Evolutionary conservation across 2,329 filamentous ascomycete genomes (phyloP).

Genomic region (Colletotrichum neosansevieriae): DNA sequence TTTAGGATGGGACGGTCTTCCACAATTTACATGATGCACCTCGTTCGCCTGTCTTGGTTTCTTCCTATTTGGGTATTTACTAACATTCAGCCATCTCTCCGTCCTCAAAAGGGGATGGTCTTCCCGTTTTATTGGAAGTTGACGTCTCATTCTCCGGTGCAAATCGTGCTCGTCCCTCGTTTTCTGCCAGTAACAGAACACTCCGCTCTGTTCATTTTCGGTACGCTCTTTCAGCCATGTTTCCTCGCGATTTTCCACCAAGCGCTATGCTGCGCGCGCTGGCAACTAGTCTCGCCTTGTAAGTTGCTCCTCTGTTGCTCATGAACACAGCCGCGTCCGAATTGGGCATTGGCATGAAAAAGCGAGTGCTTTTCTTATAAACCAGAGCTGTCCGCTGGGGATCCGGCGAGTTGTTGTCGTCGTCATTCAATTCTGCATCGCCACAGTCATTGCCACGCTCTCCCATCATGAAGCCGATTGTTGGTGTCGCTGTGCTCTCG

Average conservation of each 20-base stretch:
- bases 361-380: conserved; percentile 21
- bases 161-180: not conserved
- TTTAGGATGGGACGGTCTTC: conserved; percentile 6
- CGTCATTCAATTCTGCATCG: not conserved
- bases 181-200: not conserved
- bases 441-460: not conserved
- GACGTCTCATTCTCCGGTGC: not conserved
- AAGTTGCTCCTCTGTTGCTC: not conserved
- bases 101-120: conserved; percentile 16
- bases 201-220: not conserved
- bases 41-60: not conserved
- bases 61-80: not conserved
- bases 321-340: not conserved
- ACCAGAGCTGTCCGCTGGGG: not conserved
- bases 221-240: not conserved
- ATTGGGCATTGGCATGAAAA: not conserved
- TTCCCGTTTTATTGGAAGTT: not conserved
- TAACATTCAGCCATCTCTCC: not conserved
- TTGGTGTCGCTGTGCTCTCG: conserved; percentile 7
- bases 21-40: conserved; percentile 15
- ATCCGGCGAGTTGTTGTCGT: too few relatives aligned
- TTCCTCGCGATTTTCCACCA: conserved; percentile 21
- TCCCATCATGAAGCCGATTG: conserved; percentile 4
- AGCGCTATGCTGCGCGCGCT: conserved; percentile 7
- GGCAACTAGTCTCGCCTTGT: conserved; percentile 10